Percentiles rank a stretch among this genome's conserved stretches.
phyloP scores from a whole-genome alignment of 2,329 filamentous ascomycete species.

The Aureobasidium leucospermi region DNA sequence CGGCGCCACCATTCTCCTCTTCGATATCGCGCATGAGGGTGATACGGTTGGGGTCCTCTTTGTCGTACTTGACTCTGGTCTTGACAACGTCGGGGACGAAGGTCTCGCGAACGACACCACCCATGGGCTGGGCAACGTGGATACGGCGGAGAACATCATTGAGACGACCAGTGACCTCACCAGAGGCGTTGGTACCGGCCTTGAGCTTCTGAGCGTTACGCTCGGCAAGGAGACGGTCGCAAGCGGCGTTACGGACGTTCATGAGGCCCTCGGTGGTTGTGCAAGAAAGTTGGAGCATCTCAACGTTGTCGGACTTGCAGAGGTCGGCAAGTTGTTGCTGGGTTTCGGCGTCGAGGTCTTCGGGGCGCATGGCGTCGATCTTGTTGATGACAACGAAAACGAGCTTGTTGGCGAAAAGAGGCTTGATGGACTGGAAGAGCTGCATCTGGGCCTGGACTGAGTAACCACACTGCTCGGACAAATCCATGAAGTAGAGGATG shows the following conservation, averaged over 20 bases:
- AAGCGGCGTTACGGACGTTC: constrained; percentile 88
- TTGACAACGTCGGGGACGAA: constrained; percentile 84
- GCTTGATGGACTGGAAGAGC: constrained; percentile 93
- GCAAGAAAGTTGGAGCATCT: constrained; percentile 88
- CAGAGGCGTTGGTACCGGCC: constrained; percentile 69
- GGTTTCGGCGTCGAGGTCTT: constrained; percentile 74
- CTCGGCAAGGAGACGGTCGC: constrained; percentile 86
- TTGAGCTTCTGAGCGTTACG: constrained; percentile 94
- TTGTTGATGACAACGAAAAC: constrained; percentile 98
- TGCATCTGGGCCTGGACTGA: constrained; percentile 87
- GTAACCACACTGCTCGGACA: constrained; percentile 95
- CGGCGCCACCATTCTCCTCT: constrained; percentile 85
- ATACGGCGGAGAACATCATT: constrained; percentile 90
- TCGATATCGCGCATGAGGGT: constrained; percentile 80
- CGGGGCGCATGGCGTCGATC: constrained; percentile 82
- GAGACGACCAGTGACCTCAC: constrained; percentile 70
- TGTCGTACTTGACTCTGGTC: constrained; percentile 80
- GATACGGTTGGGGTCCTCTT: constrained; percentile 74
- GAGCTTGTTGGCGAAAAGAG: constrained; percentile 92
- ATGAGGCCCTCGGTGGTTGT: constrained; percentile 92
- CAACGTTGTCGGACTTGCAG: constrained; percentile 80
- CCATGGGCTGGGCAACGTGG: constrained; percentile 91
- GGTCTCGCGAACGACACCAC: constrained; percentile 67
- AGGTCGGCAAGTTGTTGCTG: constrained; percentile 72
- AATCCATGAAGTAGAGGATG: constrained; percentile 96